Evolutionary conservation across 2,329 filamentous ascomycete genomes (phyloP), one percentile per base, ranked within the genome.

Genomic region (Ascochyta clinopodiicola): DNA sequence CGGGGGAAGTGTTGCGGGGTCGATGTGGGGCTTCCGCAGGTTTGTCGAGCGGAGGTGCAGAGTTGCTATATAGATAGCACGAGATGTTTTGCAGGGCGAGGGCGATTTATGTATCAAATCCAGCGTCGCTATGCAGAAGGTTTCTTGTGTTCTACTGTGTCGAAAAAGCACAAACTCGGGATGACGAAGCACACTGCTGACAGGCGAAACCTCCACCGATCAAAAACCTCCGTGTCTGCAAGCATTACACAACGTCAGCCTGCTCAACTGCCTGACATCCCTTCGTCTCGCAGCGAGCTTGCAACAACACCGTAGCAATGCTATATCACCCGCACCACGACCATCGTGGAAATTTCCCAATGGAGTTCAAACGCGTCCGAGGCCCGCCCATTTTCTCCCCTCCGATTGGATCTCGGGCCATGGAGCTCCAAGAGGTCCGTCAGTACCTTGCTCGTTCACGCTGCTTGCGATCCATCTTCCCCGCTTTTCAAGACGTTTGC

Each of bases 341-440:
- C 35, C 22, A 42, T 56, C 52, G 52, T 56, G 25, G 46, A 51
- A 56, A 51, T 56, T 56, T n/a, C 52, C 52, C 10, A 56, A 56
- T 38, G 31, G 46, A 51, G 52, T 21, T 13, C 12, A 15, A 24
- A 8, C 10, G 13, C 22, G 13, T 17, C 46, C 34, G 35, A 44
- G 22, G 15, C 22, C 52, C 52, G 42, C 32, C 31, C 24, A 32
- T 15, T 10, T 0, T 6, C 31, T 5, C 8, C 8, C 12, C n/a
- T 25, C 24, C 38, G 47, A 56, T 56, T 56, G 52, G 52, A 37
- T 43, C 24, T 47, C 47, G 46, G 52, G 21, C 36, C 7, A 22
- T 31, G 42, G 46, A 47, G 43, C 1, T 8, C 42, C 43, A 56
- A 56, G 47, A 42, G 2, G n/a, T 47, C 52, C 52, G 43, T 32